These are phyloP conservation scores for Setaria viridis DNA, from an alignment of 202 grass and related monocot species.

Conservation along the genomic window DNA sequence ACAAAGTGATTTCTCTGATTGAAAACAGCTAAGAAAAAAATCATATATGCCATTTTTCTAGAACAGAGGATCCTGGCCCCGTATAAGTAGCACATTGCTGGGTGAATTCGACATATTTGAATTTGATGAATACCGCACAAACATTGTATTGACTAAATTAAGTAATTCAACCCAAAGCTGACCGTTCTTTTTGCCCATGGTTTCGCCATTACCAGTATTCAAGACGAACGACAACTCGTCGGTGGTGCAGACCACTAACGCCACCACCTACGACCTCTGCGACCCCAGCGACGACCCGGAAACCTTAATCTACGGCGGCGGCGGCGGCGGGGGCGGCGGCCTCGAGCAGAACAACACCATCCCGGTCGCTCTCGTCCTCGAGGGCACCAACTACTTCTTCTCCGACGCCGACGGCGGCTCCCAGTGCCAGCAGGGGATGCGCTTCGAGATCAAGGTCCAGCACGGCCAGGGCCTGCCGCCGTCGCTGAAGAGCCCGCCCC, in stretches of 20 bases:
- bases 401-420: constrained; percentile 57
- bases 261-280: constrained; percentile 65
- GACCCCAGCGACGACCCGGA: constrained; percentile 52
- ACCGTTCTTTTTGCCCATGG: not conserved
- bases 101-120: not conserved
- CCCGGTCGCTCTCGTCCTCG: constrained; percentile 41
- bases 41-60: not conserved
- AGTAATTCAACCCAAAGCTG: not conserved
- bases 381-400: constrained; percentile 84
- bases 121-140: not conserved
- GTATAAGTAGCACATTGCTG: not conserved
- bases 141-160: not conserved
- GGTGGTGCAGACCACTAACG: constrained; percentile 66
- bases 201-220: constrained; percentile 62
- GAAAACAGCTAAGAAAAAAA: not conserved
- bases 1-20: not conserved
- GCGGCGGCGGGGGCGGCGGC: constrained; percentile 28
- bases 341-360: constrained; percentile 4
- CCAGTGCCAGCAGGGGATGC: constrained; percentile 89
- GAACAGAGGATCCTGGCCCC: not conserved
- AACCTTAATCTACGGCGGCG: constrained; percentile 54
- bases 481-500: constrained; percentile 48
- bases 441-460: constrained; percentile 71
- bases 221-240: constrained; percentile 80
- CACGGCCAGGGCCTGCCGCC: constrained; percentile 70